Evolutionary conservation across 83 land plant genomes (phyloP), one percentile per base, ranked within the genome.

Genomic region (Picea engelmannii): DNA sequence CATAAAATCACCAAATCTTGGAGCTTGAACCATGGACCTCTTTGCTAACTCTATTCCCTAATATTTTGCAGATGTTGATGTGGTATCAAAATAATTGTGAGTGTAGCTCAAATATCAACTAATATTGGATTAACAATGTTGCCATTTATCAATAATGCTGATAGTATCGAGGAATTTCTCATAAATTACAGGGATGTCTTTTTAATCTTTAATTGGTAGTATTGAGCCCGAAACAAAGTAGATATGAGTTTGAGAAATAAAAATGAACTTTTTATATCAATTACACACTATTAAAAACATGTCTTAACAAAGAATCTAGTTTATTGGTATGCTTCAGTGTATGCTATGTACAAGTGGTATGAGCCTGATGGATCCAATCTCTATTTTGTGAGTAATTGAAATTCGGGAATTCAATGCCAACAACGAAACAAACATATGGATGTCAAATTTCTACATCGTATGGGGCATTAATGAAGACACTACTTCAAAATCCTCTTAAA

Each of bases 21-120:
- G 76, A 71, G 49, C 24, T 71, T 71, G 25, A 6, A 10, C 44
- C 7, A 7, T 68, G 44, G 18, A 71, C 25, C 76, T 73, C 5
- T 73, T 44, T 73, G 7, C 76, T 73, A 73, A 73, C 16, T 49
- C 24, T 7, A 44, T 73, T 73, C 18, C 49, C 24, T 78, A 64
- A 58, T 78, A 78, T 64, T 59, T 78, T 58, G 79, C 79, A 58
- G 79, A 78, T 58, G 79, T 64, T 59, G 79, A 59, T 61, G 79
- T 59, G 64, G 58, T 78, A 16, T 61, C 79, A n/a, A 78, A 78
- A 61, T 25, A 78, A 31, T 24, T 78, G 79, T 78, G 79, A 78
- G 79, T 78, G 27, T 31, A 78, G 63, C 52, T 20, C 44, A 21
- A 71, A 44, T n/a, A 9, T 9, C 55, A 71, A 71, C 9, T 18